These are phyloP conservation scores for Globisporangium carolinianum DNA, from an alignment of 352 stramenopile genomes.

Conservation along the genomic window DNA sequence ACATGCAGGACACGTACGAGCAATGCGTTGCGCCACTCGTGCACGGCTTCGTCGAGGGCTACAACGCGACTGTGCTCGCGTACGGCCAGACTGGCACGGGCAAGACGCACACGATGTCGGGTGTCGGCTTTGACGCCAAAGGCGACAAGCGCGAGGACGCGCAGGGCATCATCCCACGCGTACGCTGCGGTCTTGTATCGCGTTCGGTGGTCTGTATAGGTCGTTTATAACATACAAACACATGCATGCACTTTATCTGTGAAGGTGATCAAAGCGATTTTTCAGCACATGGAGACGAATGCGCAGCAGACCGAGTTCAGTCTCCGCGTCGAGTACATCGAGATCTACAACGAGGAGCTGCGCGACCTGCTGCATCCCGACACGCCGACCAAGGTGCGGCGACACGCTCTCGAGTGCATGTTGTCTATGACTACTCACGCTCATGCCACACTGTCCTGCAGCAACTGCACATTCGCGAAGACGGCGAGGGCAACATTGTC, in stretches of 20 bases:
- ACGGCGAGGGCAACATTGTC: slow-evolving; percentile 73
- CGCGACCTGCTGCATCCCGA: slow-evolving; percentile 90
- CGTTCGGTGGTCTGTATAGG: neutral
- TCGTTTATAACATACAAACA: neutral
- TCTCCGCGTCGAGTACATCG: slow-evolving; percentile 94
- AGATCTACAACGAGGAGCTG: slow-evolving; percentile 99
- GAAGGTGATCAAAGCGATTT: slow-evolving; percentile 66
- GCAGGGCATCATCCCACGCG: slow-evolving; percentile 83
- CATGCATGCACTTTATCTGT: neutral
- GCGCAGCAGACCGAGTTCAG: slow-evolving; percentile 61
- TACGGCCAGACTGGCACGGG: slow-evolving; percentile 88
- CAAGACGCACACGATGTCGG: slow-evolving; percentile 95
- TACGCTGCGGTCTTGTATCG: slow-evolving; percentile 16
- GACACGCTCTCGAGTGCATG: too few species aligned
- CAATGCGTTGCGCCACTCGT: slow-evolving; percentile 63
- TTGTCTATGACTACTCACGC: too few species aligned
- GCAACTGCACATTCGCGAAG: slow-evolving; percentile 76
- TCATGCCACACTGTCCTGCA: slow-evolving; percentile 4
- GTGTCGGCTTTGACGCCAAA: slow-evolving; percentile 38
- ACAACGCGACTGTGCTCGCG: slow-evolving; percentile 78
- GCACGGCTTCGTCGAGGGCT: slow-evolving; percentile 72
- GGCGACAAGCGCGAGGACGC: slow-evolving; percentile 52
- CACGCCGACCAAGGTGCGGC: slow-evolving; percentile 48
- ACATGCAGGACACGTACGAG: slow-evolving; percentile 53
- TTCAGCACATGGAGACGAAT: slow-evolving; percentile 45